Percentiles rank a stretch among this genome's conserved stretches.
Conservation (phyloP, 202 grass and related monocot genomes). For the Panicum hallii region DNA sequence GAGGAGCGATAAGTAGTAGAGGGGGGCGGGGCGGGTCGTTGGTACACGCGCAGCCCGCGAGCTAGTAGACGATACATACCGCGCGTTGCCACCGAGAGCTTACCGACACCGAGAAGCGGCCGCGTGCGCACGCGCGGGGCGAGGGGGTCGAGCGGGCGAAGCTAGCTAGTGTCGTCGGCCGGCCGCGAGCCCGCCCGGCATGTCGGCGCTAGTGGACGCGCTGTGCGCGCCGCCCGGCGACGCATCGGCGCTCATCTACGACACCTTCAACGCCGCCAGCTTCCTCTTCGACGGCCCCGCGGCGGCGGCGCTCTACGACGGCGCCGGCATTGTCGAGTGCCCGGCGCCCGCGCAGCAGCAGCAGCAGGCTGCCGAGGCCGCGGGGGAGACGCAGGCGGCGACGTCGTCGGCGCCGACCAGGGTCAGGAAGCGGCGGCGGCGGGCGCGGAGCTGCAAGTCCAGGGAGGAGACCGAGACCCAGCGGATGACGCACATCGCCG, state of each 20-base stretch:
- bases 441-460: conserved; percentile 56
- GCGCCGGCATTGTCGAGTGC: conserved; percentile 7
- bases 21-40: neutral
- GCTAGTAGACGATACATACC: neutral
- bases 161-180: neutral
- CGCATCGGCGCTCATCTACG: conserved; percentile 47
- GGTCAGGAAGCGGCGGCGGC: conserved; percentile 63
- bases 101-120: conserved; percentile 50
- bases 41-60: neutral
- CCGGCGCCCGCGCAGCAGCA: neutral
- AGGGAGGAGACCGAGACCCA: conserved; percentile 65
- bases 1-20: conserved; percentile 25
- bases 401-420: conserved; percentile 18
- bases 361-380: neutral
- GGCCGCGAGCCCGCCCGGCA: neutral
- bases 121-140: neutral
- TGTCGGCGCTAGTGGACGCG: conserved; percentile 68
- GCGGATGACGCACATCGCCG: conserved; percentile 79
- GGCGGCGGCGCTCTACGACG: conserved; percentile 39
- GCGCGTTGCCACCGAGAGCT: conserved; percentile 44
- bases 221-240: conserved; percentile 48
- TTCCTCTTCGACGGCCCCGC: conserved; percentile 50
- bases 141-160: neutral
- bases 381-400: neutral
- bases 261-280: conserved; percentile 53